Percentiles rank a stretch among this genome's conserved stretches.
phyloP scores from a whole-genome alignment of 768 basidiomycete species.

The Tephrocybe sp. region DNA sequence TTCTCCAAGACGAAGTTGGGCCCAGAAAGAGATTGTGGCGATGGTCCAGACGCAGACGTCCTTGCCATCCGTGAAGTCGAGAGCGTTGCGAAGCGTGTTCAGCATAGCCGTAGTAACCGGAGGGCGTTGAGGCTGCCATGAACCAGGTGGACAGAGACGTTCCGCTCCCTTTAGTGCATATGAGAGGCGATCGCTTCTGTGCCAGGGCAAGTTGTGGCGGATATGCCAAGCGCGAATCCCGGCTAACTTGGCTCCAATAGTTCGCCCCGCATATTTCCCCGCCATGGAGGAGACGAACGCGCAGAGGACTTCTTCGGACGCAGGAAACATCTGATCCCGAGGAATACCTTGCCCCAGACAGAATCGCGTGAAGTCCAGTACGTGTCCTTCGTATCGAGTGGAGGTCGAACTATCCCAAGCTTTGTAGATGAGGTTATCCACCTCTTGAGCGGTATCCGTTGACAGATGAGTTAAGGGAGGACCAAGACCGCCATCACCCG shows the following conservation, averaged over 20 bases:
- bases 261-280: conserved; percentile 16
- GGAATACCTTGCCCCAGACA: conserved; percentile 21
- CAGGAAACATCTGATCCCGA: conserved; percentile 13
- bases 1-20: no score
- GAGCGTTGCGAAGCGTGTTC: no score
- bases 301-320: conserved; percentile 25
- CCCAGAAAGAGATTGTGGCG: no score
- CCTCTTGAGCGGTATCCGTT: background rate
- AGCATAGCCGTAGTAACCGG: no score
- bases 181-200: conserved; percentile 14
- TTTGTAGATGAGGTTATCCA: background rate
- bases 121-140: no score
- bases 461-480: no score
- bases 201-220: conserved; percentile 21
- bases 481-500: no score
- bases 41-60: no score
- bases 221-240: conserved; percentile 34
- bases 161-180: no score
- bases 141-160: no score
- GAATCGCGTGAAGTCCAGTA: background rate
- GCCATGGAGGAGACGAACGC: conserved; percentile 24
- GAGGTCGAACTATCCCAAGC: conserved; percentile 5
- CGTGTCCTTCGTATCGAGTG: conserved; percentile 12
- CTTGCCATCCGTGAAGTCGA: no score
- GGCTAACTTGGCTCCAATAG: conserved; percentile 21